Percentiles rank a stretch among this genome's conserved stretches.
These are phyloP conservation scores for Fusarium hainanense DNA, from an alignment of 2,329 filamentous ascomycete genomes.

Conservation along the genomic window DNA sequence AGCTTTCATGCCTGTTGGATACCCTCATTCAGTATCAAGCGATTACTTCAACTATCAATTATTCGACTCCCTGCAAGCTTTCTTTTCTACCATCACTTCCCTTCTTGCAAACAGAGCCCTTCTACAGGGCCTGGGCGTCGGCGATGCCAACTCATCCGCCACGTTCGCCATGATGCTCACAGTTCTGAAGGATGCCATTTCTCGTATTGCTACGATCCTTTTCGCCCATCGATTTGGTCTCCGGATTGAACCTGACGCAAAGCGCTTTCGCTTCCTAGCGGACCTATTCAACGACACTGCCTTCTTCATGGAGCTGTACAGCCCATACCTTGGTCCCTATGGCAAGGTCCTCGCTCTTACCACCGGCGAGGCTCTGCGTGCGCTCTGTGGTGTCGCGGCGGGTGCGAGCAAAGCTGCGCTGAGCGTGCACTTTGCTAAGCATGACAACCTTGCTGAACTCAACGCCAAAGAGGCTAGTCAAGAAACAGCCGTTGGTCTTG, in stretches of 20 bases:
- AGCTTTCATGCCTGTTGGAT: conserved; percentile 88
- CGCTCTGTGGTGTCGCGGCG: conserved; percentile 88
- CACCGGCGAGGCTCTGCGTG: conserved; percentile 62
- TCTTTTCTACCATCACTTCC: conserved; percentile 83
- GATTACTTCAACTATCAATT: conserved; percentile 83
- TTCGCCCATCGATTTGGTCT: conserved; percentile 87
- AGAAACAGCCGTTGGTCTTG: conserved; percentile 89
- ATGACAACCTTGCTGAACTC: conserved; percentile 89
- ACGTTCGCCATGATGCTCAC: conserved; percentile 85
- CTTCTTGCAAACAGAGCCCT: conserved; percentile 85
- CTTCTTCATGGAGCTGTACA: conserved; percentile 86
- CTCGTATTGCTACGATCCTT: conserved; percentile 83
- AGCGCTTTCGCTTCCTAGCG: conserved; percentile 86
- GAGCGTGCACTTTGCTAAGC: conserved; percentile 89
- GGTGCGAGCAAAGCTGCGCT: conserved; percentile 91
- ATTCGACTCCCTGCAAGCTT: conserved; percentile 83
- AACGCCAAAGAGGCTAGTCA: conserved; percentile 97
- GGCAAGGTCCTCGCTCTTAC: conserved; percentile 63
- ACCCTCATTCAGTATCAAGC: conserved; percentile 83
- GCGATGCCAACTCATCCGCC: conserved; percentile 80
- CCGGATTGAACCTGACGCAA: conserved; percentile 89
- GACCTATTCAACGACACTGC: conserved; percentile 90
- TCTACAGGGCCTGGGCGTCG: conserved; percentile 82
- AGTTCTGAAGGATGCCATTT: conserved; percentile 83
- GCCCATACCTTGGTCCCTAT: conserved; percentile 73